Evolutionary conservation across 352 stramenopile species (phyloP), one percentile per base, ranked within the genome.

Genomic region (Phytopythium boreale): DNA sequence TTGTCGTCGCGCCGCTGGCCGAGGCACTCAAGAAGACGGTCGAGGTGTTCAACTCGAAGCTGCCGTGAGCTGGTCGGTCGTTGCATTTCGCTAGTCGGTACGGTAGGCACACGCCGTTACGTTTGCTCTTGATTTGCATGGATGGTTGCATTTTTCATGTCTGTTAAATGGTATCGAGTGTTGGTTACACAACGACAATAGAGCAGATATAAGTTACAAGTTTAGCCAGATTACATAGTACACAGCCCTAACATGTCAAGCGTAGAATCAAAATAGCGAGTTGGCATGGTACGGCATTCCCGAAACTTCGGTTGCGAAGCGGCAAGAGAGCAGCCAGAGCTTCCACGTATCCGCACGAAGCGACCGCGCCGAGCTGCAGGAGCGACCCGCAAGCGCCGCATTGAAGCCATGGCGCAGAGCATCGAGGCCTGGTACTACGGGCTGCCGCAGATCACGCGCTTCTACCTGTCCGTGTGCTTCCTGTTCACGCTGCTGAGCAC

Each of bases 381-480:
- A 22, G 20, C 4, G 41, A 49, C 41, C 41, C 5, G 20, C 15
- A 10, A 11, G 15, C 20, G 20, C 9, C n/a, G 47, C n/a, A 31
- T 11, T 3, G 34, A 4, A 31, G 24, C 29, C 27, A 94, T 93
- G 85, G 77, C 82, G 47, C 72, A 80, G 65, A 88, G 82, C 64
- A 88, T 94, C 51, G 82, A 96, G 71, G 70, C 55, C 46, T 96
- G 88, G 88, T 96, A 93, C 71, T 90, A 96, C 66, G 68, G 65
- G 24, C 75, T 95, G 68, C 88, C 88, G 64, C 79, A 90, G 75
- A 74, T 96, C 74, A 96, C 88, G 66, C 83, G 87, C 46, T 93
- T 85, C 65, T 95, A 95, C 71, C 75, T 96, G 51, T 88, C 84
- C 20, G 72, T 89, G 53, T 95, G 85, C 72, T 90, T 95, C 57